These are phyloP conservation scores for Sphagnurus paluster DNA, from an alignment of 1,284 basidiomycete species.

Conservation along the genomic window DNA sequence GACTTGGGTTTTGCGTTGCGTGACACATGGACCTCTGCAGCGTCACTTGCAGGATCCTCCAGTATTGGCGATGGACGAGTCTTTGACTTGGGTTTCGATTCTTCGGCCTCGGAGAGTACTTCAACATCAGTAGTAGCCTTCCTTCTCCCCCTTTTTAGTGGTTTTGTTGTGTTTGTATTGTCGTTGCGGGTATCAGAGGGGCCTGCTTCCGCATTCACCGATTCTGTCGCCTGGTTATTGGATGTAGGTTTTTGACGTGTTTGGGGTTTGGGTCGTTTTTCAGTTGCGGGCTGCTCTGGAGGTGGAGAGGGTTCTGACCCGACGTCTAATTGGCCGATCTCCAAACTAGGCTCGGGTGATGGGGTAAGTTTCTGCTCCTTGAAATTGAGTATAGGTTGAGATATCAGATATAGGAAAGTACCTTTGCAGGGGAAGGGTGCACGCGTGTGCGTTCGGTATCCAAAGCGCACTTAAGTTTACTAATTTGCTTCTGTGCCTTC, in stretches of 20 bases:
- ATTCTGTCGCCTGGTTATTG: neutral
- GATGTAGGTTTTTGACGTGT: slow-evolving; percentile 5
- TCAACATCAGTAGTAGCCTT: slow-evolving; percentile 15
- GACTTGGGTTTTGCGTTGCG: slow-evolving; percentile 5
- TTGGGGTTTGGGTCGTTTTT: slow-evolving; percentile 12
- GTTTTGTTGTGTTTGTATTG: neutral
- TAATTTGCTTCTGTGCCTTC: slow-evolving; percentile 40
- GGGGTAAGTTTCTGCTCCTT: neutral
- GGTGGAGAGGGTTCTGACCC: slow-evolving; percentile 5
- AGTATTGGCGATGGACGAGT: neutral
- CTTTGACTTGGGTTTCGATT: slow-evolving; percentile 12
- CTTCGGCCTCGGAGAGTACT: neutral
- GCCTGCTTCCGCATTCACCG: slow-evolving; percentile 12
- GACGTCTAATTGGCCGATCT: slow-evolving; percentile 1
- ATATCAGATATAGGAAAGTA: neutral
- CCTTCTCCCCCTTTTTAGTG: slow-evolving; percentile 13
- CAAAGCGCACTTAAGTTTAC: slow-evolving; percentile 43
- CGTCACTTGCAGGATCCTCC: slow-evolving; percentile 6
- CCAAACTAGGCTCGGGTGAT: neutral
- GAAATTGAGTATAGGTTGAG: neutral
- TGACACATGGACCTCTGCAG: slow-evolving; percentile 11
- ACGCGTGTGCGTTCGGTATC: slow-evolving; percentile 35
- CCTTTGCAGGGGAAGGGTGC: slow-evolving; percentile 18
- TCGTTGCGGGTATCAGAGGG: slow-evolving; percentile 7
- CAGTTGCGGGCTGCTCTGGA: slow-evolving; percentile 5